Evolutionary conservation across 768 basidiomycete species (phyloP).

Genomic region (Naganishia randhawae): DNA sequence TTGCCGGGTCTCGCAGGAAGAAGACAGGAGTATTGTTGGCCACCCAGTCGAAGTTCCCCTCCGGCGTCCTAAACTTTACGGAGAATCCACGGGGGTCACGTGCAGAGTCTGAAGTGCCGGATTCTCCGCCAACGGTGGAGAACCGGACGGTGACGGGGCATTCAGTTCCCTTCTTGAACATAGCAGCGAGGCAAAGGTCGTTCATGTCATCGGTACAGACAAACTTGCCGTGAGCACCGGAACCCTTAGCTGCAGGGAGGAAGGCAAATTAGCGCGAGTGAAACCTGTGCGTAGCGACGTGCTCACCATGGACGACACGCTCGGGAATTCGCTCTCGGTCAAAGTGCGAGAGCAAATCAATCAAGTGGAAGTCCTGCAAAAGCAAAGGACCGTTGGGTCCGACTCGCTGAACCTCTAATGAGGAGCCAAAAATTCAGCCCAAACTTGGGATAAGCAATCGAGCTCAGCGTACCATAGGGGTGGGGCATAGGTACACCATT

Average conservation of each 20-base stretch:
- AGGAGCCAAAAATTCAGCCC: not conserved
- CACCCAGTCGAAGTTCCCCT: constrained; percentile 54
- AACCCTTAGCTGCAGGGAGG: constrained; percentile 53
- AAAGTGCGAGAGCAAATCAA: constrained; percentile 81
- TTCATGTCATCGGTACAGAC: constrained; percentile 52
- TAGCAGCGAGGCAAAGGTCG: constrained; percentile 51
- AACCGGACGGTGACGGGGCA: constrained; percentile 47
- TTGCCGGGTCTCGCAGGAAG: constrained; percentile 39
- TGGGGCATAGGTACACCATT: constrained; percentile 63
- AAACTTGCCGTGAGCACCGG: constrained; percentile 55
- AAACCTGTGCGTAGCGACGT: not conserved
- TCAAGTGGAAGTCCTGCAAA: constrained; percentile 67
- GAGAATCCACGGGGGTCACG: constrained; percentile 54
- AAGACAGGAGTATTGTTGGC: constrained; percentile 48
- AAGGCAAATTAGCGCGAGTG: constrained; percentile 30
- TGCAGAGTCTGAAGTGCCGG: constrained; percentile 53
- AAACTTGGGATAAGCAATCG: not conserved
- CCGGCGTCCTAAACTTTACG: constrained; percentile 53
- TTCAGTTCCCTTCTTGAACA: constrained; percentile 51
- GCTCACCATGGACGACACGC: constrained; percentile 51
- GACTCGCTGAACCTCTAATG: constrained; percentile 63
- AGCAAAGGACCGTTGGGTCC: constrained; percentile 77
- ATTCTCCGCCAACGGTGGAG: constrained; percentile 56
- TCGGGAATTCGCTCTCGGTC: constrained; percentile 47
- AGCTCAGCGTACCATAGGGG: constrained; percentile 22